These are phyloP conservation scores for Phytophthora sp. DNA, from an alignment of 352 stramenopile genomes.

Conservation along the genomic window DNA sequence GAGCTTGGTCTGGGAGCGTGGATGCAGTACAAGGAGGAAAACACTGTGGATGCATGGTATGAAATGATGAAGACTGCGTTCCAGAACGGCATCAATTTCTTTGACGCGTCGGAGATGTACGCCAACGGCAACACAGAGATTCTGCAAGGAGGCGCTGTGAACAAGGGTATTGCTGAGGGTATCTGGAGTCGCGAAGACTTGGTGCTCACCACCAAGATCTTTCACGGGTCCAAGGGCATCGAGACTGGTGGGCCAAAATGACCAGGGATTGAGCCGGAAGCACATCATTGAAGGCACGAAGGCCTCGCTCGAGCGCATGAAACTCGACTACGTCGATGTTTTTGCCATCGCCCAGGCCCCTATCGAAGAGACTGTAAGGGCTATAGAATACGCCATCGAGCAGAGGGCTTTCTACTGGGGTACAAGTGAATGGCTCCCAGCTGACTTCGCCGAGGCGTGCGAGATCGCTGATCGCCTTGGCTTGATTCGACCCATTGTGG, in stretches of 20 bases:
- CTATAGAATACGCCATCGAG: slow-evolving; percentile 14
- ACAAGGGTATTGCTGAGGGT: slow-evolving; percentile 6
- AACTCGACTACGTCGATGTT: slow-evolving; percentile 39
- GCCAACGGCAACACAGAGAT: neutral
- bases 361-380: slow-evolving; percentile 28
- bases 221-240: slow-evolving; percentile 10
- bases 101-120: slow-evolving; percentile 15
- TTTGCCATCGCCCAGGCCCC: slow-evolving; percentile 42
- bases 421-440: slow-evolving; percentile 45
- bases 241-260: neutral
- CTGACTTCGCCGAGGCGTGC: slow-evolving; percentile 52
- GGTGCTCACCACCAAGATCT: slow-evolving; percentile 49
- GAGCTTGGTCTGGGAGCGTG: slow-evolving; percentile 41
- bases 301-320: slow-evolving; percentile 20
- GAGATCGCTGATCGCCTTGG: slow-evolving; percentile 37
- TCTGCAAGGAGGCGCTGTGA: slow-evolving; percentile 1
- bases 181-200: slow-evolving; percentile 5
- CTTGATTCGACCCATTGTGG: slow-evolving; percentile 40
- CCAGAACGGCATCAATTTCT: slow-evolving; percentile 17
- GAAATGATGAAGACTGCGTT: slow-evolving; percentile 6
- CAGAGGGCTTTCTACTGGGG: slow-evolving; percentile 16
- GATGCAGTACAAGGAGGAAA: slow-evolving; percentile 18
- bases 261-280: slow-evolving; percentile 14
- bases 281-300: slow-evolving; percentile 28
- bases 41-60: slow-evolving; percentile 13